Base-by-base conservation (phyloP, 2,329 filamentous ascomycete genomes). In the Mycocentrospora acerina region DNA sequence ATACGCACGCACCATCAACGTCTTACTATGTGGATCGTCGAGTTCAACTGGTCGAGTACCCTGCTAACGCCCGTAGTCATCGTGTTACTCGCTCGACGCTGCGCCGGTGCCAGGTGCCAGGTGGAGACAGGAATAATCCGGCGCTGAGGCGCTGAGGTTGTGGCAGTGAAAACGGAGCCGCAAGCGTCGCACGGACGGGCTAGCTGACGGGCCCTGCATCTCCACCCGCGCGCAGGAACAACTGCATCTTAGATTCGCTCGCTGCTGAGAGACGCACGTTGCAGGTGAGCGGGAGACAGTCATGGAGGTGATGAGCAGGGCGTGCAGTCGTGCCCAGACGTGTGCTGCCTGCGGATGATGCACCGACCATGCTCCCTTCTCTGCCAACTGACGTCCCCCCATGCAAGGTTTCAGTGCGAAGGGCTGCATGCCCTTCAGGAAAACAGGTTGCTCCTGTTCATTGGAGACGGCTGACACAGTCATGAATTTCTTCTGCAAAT, bases 1-100 rank as follows among this genome's bases (percentile, higher is more conserved):
- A 62, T 62, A 25, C 29, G 29, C 22, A 4, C 25, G 29, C 22
- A 24, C 24, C 37, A 32, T 10, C 35, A 11, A 24, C 37, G 29
- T 28, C 26, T 29, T 40, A 35, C 37, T 34, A 28, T 33, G 43
- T 50, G 44, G 49, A 42, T 33, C 18, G 32, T 22, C 19, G 9
- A 22, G 19, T 9, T 22, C 9, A 22, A 22, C 19, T 9, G n/a
- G n/a, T n/a, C 44, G 29, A 29, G 29, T 37, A 38, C 43, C 55
- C 53, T 46, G 41, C 32, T 45, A 42, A 54, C 50, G 49, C 53
- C 54, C 59, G 55, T 60, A 57, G 51, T 60, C 54, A 59, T 60
- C 53, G 26, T 30, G 42, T 42, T 47, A 42, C 46, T 52, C 53
- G 49, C 48, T 41, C 46, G 35, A 46, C 42, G 35, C 40, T 53